These are phyloP conservation scores for Penicillium coffeae DNA, from an alignment of 495 filamentous ascomycete species.

Conservation along the genomic window DNA sequence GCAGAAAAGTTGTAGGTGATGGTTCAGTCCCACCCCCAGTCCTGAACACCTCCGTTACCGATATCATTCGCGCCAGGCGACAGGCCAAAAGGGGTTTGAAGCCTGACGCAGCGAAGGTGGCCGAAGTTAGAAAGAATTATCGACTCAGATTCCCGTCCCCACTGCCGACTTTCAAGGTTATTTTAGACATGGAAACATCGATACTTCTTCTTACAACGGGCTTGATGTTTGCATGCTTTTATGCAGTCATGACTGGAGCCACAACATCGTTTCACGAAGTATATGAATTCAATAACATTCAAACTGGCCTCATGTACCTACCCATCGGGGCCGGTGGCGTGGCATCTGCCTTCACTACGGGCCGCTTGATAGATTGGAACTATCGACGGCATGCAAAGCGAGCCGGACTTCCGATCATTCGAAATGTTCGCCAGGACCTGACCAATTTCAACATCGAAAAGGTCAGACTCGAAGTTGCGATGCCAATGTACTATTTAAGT, in stretches of 20 bases:
- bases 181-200: constrained; percentile 58
- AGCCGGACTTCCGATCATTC: constrained; percentile 30
- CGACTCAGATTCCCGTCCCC: constrained; percentile 63
- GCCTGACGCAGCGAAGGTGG: constrained; percentile 9
- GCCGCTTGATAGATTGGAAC: constrained; percentile 43
- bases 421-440: constrained; percentile 39
- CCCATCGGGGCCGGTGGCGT: constrained; percentile 41
- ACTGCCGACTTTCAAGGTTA: constrained; percentile 54
- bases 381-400: constrained; percentile 35
- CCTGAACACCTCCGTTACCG: constrained; percentile 17
- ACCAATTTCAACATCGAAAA: constrained; percentile 42
- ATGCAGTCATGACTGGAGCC: constrained; percentile 49
- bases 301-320: constrained; percentile 42
- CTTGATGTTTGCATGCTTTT: constrained; percentile 54
- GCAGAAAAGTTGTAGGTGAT: constrained; percentile 69
- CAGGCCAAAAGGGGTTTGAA: constrained; percentile 8
- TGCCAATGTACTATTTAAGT: constrained; percentile 32
- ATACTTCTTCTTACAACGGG: constrained; percentile 54
- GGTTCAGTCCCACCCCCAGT: constrained; percentile 44
- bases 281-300: constrained; percentile 42
- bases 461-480: constrained; percentile 32
- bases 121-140: constrained; percentile 29
- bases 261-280: constrained; percentile 54
- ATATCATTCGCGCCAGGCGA: constrained; percentile 19
- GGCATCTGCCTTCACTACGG: constrained; percentile 29